Base-by-base conservation (phyloP, 306 rosid species). In the Prunus padus region DNA sequence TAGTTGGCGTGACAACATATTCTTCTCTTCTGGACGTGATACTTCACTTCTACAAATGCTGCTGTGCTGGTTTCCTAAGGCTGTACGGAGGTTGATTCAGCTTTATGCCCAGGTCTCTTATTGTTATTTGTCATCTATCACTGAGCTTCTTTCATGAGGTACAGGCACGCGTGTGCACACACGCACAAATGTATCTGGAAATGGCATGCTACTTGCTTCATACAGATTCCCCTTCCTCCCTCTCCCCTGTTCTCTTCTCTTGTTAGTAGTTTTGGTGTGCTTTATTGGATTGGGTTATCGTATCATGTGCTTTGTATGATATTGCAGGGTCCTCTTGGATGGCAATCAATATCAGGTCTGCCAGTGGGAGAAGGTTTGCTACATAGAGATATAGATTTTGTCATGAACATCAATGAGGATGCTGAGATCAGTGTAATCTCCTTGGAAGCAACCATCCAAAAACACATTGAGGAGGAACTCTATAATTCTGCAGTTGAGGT, bases 1-100 rank as follows among this genome's bases (percentile, higher is more conserved):
- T 71, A 89, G 69, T 76, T 92, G 97, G 98, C 97, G 93, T 54
- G 90, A 87, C 77, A 88, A 84, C 80, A 83, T 90, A 72, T 92
- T 94, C 83, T 91, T 90, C 82, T 92, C 96, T 56, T 75, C 95
- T 30, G 98, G 89, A 79, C 91, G 77, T 70, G 98, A 94, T 86
- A 89, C 97, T 51, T 94, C 98, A 69, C 97, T 94, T 82, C 77
- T 87, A 47, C 97, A 90, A 83, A 92, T 94, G 97, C 93, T 94
- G 65, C 97, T 96, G 6, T 90, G 93, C 90, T 94, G 97, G 98
- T 90, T 92, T 87, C 92, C 98, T 11, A 92, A 94, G 84, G 86
- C 92, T 44, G 81, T 90, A 52, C 84, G 97, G 51, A 86, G 98
- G 83, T 85, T 94, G 84, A 81, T 94, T 76, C 97, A 90, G 71